These are phyloP conservation scores for Argentina anserina DNA, from an alignment of 306 rosid species.

Conservation along the genomic window DNA sequence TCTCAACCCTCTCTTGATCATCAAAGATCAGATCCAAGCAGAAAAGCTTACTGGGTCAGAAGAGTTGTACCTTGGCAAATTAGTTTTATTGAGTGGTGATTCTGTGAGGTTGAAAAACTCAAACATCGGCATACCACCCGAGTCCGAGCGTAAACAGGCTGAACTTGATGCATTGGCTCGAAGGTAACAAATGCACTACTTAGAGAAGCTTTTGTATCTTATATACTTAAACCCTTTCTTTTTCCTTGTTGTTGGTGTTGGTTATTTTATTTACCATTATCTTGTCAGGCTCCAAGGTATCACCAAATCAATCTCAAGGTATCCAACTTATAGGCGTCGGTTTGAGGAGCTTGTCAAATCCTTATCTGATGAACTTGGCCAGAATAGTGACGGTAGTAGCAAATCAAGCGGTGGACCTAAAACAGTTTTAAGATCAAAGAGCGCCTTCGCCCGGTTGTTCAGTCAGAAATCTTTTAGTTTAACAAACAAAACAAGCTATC, in stretches of 20 bases:
- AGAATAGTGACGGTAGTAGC: conserved; percentile 28
- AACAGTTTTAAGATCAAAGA: conserved; percentile 63
- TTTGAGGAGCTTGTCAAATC: conserved; percentile 52
- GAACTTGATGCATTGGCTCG: conserved; percentile 88
- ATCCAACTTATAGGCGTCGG: conserved; percentile 75
- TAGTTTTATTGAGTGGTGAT: conserved; percentile 73
- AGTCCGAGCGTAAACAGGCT: conserved; percentile 75
- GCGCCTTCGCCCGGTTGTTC: conserved; percentile 64
- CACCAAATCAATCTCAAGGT: conserved; percentile 85
- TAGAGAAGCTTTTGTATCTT: neutral
- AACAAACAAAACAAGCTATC: conserved; percentile 34
- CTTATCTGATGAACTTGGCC: conserved; percentile 49
- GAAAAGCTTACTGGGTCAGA: conserved; percentile 69
- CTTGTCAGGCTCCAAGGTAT: conserved; percentile 74
- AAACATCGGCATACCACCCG: conserved; percentile 52
- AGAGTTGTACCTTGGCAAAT: conserved; percentile 69
- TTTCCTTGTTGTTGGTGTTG: neutral
- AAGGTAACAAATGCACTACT: conserved; percentile 44
- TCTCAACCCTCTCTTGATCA: conserved; percentile 73
- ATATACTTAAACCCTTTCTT: neutral
- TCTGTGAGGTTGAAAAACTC: conserved; percentile 52
- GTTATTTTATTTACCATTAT: conserved; percentile 7
- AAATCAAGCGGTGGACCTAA: conserved; percentile 6
- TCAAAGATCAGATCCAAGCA: conserved; percentile 89
- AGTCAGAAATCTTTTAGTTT: conserved; percentile 56